Evolutionary conservation across 2,329 filamentous ascomycete genomes (phyloP).

Genomic region (Alternaria tenuissima): DNA sequence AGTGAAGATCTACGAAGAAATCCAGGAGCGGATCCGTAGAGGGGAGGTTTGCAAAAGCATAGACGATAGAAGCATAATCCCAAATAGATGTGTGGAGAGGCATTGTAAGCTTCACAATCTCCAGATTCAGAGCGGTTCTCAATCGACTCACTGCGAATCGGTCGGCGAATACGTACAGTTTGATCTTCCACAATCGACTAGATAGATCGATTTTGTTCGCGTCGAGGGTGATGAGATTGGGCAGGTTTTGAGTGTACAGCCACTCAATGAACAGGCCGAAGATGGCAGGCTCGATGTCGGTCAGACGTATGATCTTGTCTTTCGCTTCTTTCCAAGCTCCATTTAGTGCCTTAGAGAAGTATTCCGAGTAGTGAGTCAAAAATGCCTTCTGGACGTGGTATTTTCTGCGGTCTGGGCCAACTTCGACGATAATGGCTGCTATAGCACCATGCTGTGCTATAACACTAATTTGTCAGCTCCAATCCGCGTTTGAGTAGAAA

Average conservation of each 20-base stretch:
- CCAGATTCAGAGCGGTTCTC: constrained; percentile 6
- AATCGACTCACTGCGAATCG: constrained; percentile 13
- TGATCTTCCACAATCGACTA: background rate
- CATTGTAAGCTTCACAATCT: background rate
- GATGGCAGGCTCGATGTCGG: constrained; percentile 10
- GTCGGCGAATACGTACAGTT: constrained; percentile 16
- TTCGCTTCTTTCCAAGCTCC: constrained; percentile 19
- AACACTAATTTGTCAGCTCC: too few relatives aligned
- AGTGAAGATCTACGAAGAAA: background rate
- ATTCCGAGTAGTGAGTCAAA: background rate
- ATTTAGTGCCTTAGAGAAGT: background rate
- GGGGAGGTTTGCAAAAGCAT: background rate
- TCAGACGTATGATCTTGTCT: constrained; percentile 6
- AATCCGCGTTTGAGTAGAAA: too few relatives aligned
- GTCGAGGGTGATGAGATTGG: too few relatives aligned
- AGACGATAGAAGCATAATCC: background rate
- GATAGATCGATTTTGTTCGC: too few relatives aligned
- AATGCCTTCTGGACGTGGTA: too few relatives aligned
- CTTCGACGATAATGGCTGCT: too few relatives aligned
- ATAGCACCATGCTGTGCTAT: too few relatives aligned
- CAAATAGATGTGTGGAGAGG: too few relatives aligned
- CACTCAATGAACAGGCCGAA: constrained; percentile 19
- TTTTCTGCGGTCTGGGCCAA: too few relatives aligned
- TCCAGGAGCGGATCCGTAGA: background rate
- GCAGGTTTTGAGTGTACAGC: constrained; percentile 15